phyloP scores from a whole-genome alignment of 1,284 basidiomycete genomes.

The Malassezia psittaci region DNA sequence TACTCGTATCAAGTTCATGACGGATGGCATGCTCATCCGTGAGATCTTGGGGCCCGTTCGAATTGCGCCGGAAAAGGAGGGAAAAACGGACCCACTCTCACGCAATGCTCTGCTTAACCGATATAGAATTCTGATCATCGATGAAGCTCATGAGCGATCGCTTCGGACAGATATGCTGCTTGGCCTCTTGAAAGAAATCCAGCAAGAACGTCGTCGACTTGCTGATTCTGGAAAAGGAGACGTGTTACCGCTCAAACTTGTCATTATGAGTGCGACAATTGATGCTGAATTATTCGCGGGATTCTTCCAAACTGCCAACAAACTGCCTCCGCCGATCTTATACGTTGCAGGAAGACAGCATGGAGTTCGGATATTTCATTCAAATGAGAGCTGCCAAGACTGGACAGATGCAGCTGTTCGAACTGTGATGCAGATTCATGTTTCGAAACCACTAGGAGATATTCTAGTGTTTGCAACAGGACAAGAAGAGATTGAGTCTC shows the following conservation, averaged over 20 bases:
- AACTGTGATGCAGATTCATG: conserved; percentile 82
- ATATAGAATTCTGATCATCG: conserved; percentile 83
- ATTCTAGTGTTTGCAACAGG: conserved; percentile 91
- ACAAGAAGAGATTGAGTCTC: conserved; percentile 89
- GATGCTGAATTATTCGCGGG: conserved; percentile 85
- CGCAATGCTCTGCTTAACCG: conserved; percentile 55
- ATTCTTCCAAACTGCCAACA: conserved; percentile 65
- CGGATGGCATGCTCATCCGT: conserved; percentile 90
- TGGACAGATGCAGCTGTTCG: conserved; percentile 80
- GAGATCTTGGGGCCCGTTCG: conserved; percentile 64
- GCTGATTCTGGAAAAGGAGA: conserved; percentile 42
- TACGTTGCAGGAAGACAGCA: conserved; percentile 89
- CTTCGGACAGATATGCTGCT: conserved; percentile 89
- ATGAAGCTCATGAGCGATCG: conserved; percentile 94
- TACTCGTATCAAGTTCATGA: conserved; percentile 86
- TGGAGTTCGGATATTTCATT: conserved; percentile 60
- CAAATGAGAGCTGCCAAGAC: conserved; percentile 64
- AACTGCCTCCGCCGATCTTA: conserved; percentile 59
- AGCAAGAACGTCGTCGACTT: conserved; percentile 38
- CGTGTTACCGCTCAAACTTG: conserved; percentile 61
- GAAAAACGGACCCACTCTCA: not conserved
- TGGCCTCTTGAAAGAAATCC: conserved; percentile 64
- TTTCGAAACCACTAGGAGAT: conserved; percentile 68
- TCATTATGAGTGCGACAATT: conserved; percentile 94
- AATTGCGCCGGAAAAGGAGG: not conserved